Percentiles rank a stretch among this genome's conserved stretches.
Evolutionary conservation across 129 eudicot species (phyloP).

Genomic region (Rutidosis leptorrhynchoides): DNA sequence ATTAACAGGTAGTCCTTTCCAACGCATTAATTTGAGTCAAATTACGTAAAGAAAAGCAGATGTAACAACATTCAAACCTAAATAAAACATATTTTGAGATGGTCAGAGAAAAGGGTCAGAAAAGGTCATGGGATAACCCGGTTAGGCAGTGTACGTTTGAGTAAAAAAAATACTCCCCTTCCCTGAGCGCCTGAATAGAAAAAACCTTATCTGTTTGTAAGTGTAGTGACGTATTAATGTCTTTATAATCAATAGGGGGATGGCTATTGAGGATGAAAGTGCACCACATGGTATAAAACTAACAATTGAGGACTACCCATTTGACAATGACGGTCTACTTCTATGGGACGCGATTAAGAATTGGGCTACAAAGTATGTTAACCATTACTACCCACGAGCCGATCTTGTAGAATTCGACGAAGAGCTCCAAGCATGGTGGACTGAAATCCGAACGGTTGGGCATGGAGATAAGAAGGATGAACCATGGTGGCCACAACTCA

Average conservation of each 20-base stretch:
- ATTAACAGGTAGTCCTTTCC: constrained; percentile 44
- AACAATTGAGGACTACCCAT: constrained; percentile 46
- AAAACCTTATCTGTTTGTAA: too few species aligned
- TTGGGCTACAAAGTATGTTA: constrained; percentile 42
- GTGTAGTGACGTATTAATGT: not conserved
- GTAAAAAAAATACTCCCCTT: too few species aligned
- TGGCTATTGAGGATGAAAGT: constrained; percentile 45
- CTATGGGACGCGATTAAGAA: constrained; percentile 46
- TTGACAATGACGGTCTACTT: constrained; percentile 45
- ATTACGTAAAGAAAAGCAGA: not conserved
- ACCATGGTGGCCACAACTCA: constrained; percentile 54
- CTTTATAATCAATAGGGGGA: constrained; percentile 39
- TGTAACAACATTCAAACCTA: too few species aligned
- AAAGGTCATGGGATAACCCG: too few species aligned
- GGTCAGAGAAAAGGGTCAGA: too few species aligned
- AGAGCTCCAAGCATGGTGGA: constrained; percentile 58
- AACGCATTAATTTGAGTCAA: not conserved
- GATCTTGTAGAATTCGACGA: constrained; percentile 26
- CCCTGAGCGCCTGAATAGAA: too few species aligned
- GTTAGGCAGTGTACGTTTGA: too few species aligned
- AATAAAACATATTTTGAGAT: too few species aligned
- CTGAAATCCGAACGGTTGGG: constrained; percentile 45
- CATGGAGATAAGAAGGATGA: constrained; percentile 48
- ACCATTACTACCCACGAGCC: constrained; percentile 36
- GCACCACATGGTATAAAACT: constrained; percentile 43